Percentiles rank a stretch among this genome's conserved stretches.
These are phyloP conservation scores for Aspergillus sp. DNA, from an alignment of 2,329 filamentous ascomycete genomes.

Conservation along the genomic window DNA sequence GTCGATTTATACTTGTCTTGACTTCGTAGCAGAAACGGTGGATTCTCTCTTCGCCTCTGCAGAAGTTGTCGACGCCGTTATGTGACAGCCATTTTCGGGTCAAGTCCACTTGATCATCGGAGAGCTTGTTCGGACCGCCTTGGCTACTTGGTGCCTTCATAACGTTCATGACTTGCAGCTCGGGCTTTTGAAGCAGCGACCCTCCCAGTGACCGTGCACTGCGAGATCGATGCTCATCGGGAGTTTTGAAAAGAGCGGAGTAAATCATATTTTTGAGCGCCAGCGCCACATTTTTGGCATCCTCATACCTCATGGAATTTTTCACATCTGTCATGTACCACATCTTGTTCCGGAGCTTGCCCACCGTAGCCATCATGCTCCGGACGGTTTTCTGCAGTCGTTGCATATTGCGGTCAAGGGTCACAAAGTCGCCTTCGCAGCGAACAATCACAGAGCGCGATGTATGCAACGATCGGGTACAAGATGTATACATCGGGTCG, in stretches of 20 bases:
- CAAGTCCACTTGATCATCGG: conserved; percentile 88
- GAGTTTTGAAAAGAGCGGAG: conserved; percentile 33
- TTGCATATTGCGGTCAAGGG: conserved; percentile 77
- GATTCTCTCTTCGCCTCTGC: conserved; percentile 88
- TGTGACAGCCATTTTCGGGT: conserved; percentile 78
- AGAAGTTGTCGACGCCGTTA: conserved; percentile 85
- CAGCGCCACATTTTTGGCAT: conserved; percentile 77
- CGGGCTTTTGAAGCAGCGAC: conserved; percentile 70
- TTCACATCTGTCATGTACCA: conserved; percentile 96
- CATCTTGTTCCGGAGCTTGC: conserved; percentile 87
- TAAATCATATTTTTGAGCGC: conserved; percentile 85
- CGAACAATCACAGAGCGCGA: conserved; percentile 29
- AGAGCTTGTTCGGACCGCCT: conserved; percentile 88
- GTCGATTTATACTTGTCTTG: conserved; percentile 75
- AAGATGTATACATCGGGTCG: conserved; percentile 66
- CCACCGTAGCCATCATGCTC: conserved; percentile 67
- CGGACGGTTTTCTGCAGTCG: conserved; percentile 70
- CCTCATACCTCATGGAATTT: conserved; percentile 82
- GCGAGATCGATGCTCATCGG: conserved; percentile 32
- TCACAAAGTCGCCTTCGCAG: conserved; percentile 55
- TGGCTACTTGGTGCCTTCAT: conserved; percentile 78
- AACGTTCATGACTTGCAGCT: conserved; percentile 81
- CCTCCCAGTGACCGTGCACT: conserved; percentile 45
- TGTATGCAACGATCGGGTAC: conserved; percentile 25
- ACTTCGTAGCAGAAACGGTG: conserved; percentile 91